Conservation (phyloP, 2,329 filamentous ascomycete species). For the Clarireedia monteithiana region DNA sequence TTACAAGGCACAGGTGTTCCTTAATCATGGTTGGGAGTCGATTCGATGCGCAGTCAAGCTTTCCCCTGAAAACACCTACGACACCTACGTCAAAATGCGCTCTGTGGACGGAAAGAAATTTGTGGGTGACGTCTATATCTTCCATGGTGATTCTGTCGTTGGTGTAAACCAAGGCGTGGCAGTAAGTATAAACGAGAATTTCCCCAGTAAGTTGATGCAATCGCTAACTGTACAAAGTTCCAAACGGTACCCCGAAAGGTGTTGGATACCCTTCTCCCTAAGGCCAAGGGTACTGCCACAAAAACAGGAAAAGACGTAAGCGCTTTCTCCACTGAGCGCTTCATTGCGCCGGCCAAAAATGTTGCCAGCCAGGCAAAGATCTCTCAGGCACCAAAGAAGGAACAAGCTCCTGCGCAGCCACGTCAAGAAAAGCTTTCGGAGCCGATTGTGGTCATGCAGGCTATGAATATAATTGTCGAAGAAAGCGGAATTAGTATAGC, state of each 20-base stretch:
- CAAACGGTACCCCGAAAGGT: background rate
- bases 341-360: background rate
- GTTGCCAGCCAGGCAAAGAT: background rate
- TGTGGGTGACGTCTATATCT: conserved; percentile 31
- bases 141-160: conserved; percentile 29
- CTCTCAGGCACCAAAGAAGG: background rate
- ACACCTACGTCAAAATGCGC: conserved; percentile 46
- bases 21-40: conserved; percentile 50
- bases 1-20: conserved; percentile 46
- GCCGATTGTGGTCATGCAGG: background rate
- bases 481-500: conserved; percentile 40
- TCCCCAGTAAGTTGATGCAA: background rate
- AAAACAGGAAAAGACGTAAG: background rate
- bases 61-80: conserved; percentile 38
- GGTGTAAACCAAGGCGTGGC: conserved; percentile 27
- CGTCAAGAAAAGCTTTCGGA: background rate
- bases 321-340: background rate
- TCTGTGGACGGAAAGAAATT: background rate
- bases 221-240: background rate
- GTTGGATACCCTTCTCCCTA: background rate
- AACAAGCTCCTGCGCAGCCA: background rate
- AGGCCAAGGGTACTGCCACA: background rate
- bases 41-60: conserved; percentile 42
- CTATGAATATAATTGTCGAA: background rate
- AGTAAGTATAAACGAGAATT: background rate